phyloP scores from a whole-genome alignment of 108 stramenopile species.

The Asterionellopsis glacialis region DNA sequence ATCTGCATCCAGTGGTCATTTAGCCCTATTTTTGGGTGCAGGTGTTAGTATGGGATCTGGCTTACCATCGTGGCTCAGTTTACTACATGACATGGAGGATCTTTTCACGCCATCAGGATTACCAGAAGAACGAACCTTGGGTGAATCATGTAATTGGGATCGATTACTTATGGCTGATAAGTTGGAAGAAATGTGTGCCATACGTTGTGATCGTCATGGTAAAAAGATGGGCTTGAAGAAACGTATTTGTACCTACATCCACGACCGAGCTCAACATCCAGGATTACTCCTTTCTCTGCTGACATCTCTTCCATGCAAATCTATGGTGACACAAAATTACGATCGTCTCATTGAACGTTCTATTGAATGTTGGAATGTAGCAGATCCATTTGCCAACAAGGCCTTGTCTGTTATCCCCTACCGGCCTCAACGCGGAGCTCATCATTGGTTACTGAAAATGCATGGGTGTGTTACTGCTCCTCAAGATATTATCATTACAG shows the following conservation, averaged over 20 bases:
- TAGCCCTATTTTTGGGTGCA: conserved; percentile 24
- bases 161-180: conserved; percentile 12
- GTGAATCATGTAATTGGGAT: conserved; percentile 2
- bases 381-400: not conserved
- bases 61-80: conserved; percentile 10
- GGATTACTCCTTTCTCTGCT: conserved; percentile 15
- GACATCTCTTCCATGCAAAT: conserved; percentile 9
- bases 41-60: conserved; percentile 18
- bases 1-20: conserved; percentile 6
- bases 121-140: not conserved
- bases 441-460: conserved; percentile 27
- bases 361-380: conserved; percentile 11
- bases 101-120: conserved; percentile 1
- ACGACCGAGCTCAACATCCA: conserved; percentile 2
- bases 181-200: conserved; percentile 1
- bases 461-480: conserved; percentile 23
- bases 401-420: conserved; percentile 19
- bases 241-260: conserved; percentile 7
- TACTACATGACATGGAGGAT: conserved; percentile 13
- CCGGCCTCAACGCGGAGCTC: conserved; percentile 9
- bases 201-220: not conserved
- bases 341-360: conserved; percentile 14
- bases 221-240: conserved; percentile 2
- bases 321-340: conserved; percentile 25
- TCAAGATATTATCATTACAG: conserved; percentile 17